These are phyloP conservation scores for Phalaenopsis hybrid DNA, from an alignment of 116 monocot genomes.

Conservation along the genomic window DNA sequence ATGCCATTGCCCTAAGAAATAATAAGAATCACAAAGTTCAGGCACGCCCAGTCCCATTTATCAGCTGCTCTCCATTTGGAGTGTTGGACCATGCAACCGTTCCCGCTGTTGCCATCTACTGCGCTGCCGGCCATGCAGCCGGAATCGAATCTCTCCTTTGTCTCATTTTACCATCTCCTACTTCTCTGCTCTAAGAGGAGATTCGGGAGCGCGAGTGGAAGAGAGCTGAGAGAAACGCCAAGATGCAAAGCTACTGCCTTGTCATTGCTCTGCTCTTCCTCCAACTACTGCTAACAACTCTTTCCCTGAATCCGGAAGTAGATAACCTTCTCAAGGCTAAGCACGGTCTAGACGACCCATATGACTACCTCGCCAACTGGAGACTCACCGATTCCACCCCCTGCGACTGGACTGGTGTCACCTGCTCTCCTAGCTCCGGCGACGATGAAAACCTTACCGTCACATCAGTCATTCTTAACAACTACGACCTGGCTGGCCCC, in stretches of 20 bases:
- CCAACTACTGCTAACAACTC: background rate
- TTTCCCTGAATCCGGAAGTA: slow-evolving; percentile 5
- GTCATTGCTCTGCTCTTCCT: slow-evolving; percentile 1
- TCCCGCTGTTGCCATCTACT: background rate
- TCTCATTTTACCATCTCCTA: background rate
- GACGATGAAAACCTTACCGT: background rate
- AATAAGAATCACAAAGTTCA: too few relatives aligned
- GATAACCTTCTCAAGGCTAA: slow-evolving; percentile 20
- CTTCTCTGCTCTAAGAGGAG: background rate
- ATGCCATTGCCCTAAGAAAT: too few relatives aligned
- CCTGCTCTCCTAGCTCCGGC: slow-evolving; percentile 10
- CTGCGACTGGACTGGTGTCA: slow-evolving; percentile 25
- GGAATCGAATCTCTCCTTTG: background rate
- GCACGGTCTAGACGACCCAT: slow-evolving; percentile 13
- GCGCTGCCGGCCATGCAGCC: background rate
- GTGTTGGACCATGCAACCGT: background rate
- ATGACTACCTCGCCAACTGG: slow-evolving; percentile 14
- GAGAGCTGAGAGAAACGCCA: background rate
- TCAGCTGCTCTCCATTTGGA: background rate
- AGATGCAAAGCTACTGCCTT: background rate
- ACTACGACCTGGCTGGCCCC: slow-evolving; percentile 13
- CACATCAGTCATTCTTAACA: slow-evolving; percentile 4
- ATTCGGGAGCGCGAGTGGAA: too few relatives aligned
- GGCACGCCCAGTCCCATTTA: too few relatives aligned
- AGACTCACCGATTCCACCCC: slow-evolving; percentile 7